Percentiles rank a stretch among this genome's conserved stretches.
These are phyloP conservation scores for Staphylotrichum longicolle DNA, from an alignment of 495 filamentous ascomycete genomes.

Conservation along the genomic window DNA sequence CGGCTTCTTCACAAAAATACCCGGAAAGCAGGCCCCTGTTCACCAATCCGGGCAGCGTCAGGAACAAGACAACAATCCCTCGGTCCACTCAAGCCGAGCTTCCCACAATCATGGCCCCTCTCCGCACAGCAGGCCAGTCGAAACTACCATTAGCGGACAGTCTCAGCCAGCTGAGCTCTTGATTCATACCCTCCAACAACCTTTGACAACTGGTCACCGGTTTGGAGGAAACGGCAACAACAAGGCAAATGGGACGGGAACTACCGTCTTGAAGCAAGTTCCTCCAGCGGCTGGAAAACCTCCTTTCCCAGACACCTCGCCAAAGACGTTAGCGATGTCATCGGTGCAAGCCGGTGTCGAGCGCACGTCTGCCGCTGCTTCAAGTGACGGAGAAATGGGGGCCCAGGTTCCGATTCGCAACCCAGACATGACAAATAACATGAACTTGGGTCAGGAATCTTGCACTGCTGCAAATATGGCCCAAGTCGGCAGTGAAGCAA, in stretches of 20 bases:
- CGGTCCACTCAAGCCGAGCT: background rate
- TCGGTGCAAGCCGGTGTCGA: background rate
- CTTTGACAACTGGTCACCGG: background rate
- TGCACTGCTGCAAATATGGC: too few relatives aligned
- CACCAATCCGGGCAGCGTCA: background rate
- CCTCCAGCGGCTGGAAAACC: background rate
- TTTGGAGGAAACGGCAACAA: background rate
- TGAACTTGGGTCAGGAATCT: background rate
- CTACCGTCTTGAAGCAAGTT: background rate
- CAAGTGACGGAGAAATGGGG: background rate
- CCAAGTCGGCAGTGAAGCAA: background rate
- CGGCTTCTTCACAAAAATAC: constrained; percentile 14
- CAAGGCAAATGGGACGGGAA: background rate
- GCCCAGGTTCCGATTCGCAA: too few relatives aligned
- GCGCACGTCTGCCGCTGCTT: too few relatives aligned
- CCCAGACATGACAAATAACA: too few relatives aligned
- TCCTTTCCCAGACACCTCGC: constrained; percentile 8
- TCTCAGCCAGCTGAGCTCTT: background rate
- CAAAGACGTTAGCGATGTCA: background rate
- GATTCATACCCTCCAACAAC: background rate
- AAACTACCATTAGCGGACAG: background rate
- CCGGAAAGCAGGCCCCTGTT: constrained; percentile 1
- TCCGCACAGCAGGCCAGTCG: background rate
- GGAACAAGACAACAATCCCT: background rate
- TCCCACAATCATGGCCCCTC: background rate